A percentile compares a stretch with the other conserved stretches of the same genome.
Evolutionary conservation across 2,329 filamentous ascomycete genomes (phyloP).

Genomic region (Diaporthe australafricana): DNA sequence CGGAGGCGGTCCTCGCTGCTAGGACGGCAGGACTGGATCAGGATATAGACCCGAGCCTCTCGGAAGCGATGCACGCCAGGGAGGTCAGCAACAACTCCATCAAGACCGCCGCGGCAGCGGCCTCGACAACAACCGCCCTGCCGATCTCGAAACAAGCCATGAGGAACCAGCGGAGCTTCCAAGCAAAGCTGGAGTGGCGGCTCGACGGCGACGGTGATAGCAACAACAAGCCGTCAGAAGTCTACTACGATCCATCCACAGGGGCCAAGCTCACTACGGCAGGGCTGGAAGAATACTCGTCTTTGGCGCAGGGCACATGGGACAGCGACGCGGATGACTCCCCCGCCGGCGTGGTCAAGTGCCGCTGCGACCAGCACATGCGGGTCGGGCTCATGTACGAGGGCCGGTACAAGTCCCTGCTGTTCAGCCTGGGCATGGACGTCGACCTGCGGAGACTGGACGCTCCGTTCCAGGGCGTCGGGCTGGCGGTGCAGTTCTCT

Average conservation of each 20-base stretch:
- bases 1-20: slow-evolving; percentile 14
- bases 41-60: neutral
- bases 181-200: slow-evolving; percentile 63
- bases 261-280: slow-evolving; percentile 19
- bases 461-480: slow-evolving; percentile 81
- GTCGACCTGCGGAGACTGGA: slow-evolving; percentile 83
- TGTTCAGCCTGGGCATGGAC: slow-evolving; percentile 90
- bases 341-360: slow-evolving; percentile 81
- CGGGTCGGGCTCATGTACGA: slow-evolving; percentile 92
- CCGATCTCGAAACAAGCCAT: neutral
- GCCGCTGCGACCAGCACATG: slow-evolving; percentile 88
- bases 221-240: slow-evolving; percentile 45
- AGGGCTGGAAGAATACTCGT: neutral
- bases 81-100: neutral
- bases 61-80: slow-evolving; percentile 15
- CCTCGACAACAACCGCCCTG: neutral
- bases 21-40: slow-evolving; percentile 2
- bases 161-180: slow-evolving; percentile 55
- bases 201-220: slow-evolving; percentile 50
- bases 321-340: slow-evolving; percentile 38
- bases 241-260: slow-evolving; percentile 30
- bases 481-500: slow-evolving; percentile 85
- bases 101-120: neutral
- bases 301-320: neutral
- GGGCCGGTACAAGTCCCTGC: slow-evolving; percentile 88